Conservation (phyloP, 352 stramenopile genomes). For the Pythium grandisporangium region DNA sequence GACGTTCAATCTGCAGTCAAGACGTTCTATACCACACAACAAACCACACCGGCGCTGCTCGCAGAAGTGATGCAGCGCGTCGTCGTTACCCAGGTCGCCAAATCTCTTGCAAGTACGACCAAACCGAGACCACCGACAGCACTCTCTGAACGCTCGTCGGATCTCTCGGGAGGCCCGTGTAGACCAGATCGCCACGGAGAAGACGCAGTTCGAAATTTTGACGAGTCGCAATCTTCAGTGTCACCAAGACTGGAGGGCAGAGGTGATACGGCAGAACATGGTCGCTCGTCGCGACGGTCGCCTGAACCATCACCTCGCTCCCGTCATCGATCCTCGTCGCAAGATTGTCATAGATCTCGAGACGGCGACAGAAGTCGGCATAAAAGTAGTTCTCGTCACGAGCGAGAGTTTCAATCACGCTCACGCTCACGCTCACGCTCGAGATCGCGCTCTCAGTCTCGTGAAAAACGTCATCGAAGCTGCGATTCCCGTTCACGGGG, state of each 20-base stretch:
- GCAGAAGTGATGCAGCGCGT: slow-evolving; percentile 7
- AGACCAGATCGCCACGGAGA: too few species aligned
- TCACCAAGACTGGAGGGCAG: too few species aligned
- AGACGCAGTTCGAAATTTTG: too few species aligned
- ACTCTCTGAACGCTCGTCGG: too few species aligned
- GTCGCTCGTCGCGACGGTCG: neutral
- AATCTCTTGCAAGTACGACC: slow-evolving; percentile 1
- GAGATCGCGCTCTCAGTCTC: slow-evolving; percentile 18
- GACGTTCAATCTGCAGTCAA: slow-evolving; percentile 5
- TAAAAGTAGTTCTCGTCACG: slow-evolving; percentile 15
- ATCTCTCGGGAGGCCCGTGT: too few species aligned
- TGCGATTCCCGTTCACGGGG: neutral
- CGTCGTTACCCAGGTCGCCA: slow-evolving; percentile 10
- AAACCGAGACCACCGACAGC: too few species aligned
- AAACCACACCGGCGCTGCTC: neutral
- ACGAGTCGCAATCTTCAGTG: too few species aligned
- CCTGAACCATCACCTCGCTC: too few species aligned
- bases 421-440: slow-evolving; percentile 25
- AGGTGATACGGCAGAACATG: too few species aligned
- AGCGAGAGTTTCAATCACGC: slow-evolving; percentile 18
- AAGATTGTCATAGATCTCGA: too few species aligned
- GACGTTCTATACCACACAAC: neutral
- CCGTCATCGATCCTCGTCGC: too few species aligned
- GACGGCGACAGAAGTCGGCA: too few species aligned
- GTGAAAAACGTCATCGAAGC: slow-evolving; percentile 8